Evolutionary conservation across 352 stramenopile species (phyloP).

Genomic region (Globisporangium okanoganense): DNA sequence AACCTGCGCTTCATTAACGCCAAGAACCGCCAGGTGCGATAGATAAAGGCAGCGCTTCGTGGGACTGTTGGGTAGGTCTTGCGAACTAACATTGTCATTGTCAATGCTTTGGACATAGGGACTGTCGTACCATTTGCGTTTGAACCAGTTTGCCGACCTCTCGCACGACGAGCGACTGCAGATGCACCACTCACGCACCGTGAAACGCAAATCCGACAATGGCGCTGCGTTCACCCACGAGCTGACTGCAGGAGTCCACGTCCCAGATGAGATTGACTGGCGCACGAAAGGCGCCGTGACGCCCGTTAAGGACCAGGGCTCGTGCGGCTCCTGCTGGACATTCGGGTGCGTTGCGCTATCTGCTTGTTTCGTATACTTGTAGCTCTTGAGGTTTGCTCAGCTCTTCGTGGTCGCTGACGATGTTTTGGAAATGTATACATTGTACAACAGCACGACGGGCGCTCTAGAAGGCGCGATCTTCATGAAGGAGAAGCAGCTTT

Average conservation of each 20-base stretch:
- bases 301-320: constrained; percentile 89
- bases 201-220: constrained; percentile 64
- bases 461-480: constrained; percentile 77
- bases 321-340: constrained; percentile 91
- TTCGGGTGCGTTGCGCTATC: constrained; percentile 52
- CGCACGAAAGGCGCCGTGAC: constrained; percentile 82
- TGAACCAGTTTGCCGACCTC: constrained; percentile 85
- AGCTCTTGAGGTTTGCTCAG: background rate
- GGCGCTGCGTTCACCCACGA: constrained; percentile 45
- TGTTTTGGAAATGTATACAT: background rate
- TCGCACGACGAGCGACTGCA: constrained; percentile 60
- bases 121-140: constrained; percentile 64
- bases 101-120: constrained; percentile 38
- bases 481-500: constrained; percentile 64
- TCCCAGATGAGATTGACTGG: constrained; percentile 85
- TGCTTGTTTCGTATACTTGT: background rate
- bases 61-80: background rate
- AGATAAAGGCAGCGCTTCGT: background rate
- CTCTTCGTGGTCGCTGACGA: constrained; percentile 6
- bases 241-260: constrained; percentile 23
- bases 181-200: constrained; percentile 34
- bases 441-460: constrained; percentile 56
- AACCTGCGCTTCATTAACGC: constrained; percentile 85
- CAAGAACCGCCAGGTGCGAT: constrained; percentile 70
- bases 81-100: background rate